Conservation (phyloP, 208 protist genomes). For the Lotmaria passim region DNA sequence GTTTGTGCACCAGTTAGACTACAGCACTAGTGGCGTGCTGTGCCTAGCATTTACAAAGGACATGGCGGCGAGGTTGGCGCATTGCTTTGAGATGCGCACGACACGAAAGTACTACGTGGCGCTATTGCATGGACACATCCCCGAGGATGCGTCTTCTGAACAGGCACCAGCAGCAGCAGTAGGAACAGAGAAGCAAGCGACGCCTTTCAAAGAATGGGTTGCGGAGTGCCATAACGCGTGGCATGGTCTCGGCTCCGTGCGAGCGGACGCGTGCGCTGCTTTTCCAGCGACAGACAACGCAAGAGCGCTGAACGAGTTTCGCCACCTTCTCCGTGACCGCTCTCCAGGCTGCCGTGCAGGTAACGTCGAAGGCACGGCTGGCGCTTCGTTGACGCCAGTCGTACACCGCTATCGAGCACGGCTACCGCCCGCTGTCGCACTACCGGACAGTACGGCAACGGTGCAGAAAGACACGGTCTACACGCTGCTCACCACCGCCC, state of each 20-base stretch:
- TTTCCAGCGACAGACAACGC: not conserved
- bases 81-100: constrained; percentile 90
- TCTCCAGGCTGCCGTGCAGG: not conserved
- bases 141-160: not conserved
- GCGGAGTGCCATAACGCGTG: constrained; percentile 10
- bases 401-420: not conserved
- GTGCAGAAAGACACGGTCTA: not conserved
- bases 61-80: constrained; percentile 71
- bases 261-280: not conserved
- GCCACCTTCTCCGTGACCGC: not conserved
- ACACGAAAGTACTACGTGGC: constrained; percentile 85
- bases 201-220: constrained; percentile 10
- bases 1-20: constrained; percentile 94
- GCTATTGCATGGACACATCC: constrained; percentile 71
- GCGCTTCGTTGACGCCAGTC: not conserved
- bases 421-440: not conserved
- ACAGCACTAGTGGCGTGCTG: constrained; percentile 88
- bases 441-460: not conserved
- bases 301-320: not conserved
- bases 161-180: not conserved
- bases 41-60: constrained; percentile 86
- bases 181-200: no score
- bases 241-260: constrained; percentile 8
- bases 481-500: not conserved
- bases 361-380: not conserved